A percentile compares a stretch with the other conserved stretches of the same genome.
Conservation (phyloP, 305 asterid species). For the Fraxinus xanthoxyloides region DNA sequence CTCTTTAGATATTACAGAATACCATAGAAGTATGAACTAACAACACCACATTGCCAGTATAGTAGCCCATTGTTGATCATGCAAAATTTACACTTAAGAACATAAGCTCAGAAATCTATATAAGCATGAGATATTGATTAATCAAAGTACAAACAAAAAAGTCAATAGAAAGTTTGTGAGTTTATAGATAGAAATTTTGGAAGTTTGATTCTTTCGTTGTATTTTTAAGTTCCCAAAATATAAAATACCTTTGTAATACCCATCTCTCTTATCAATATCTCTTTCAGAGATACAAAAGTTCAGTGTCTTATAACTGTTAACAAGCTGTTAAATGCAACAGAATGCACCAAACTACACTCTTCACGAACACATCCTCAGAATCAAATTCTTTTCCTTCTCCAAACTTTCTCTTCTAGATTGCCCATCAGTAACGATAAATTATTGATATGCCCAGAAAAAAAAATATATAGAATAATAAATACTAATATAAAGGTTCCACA, state of each 20-base stretch:
- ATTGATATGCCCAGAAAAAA: constrained; percentile 5
- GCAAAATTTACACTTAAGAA: neutral
- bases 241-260: neutral
- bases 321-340: neutral
- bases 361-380: neutral
- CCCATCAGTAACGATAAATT: neutral
- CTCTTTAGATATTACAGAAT: neutral
- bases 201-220: neutral
- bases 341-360: neutral
- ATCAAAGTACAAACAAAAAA: neutral
- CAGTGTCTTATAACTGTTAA: neutral
- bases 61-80: neutral
- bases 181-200: neutral
- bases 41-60: neutral
- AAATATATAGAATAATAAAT: neutral
- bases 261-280: neutral
- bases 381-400: neutral
- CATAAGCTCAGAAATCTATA: neutral
- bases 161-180: neutral
- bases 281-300: neutral
- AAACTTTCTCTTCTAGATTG: neutral
- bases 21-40: neutral
- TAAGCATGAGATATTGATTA: neutral
- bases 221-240: neutral
- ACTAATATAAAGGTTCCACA: neutral